Conservation (phyloP, 805 yeast species). For the Zygosaccharomyces kombuchaensis region DNA sequence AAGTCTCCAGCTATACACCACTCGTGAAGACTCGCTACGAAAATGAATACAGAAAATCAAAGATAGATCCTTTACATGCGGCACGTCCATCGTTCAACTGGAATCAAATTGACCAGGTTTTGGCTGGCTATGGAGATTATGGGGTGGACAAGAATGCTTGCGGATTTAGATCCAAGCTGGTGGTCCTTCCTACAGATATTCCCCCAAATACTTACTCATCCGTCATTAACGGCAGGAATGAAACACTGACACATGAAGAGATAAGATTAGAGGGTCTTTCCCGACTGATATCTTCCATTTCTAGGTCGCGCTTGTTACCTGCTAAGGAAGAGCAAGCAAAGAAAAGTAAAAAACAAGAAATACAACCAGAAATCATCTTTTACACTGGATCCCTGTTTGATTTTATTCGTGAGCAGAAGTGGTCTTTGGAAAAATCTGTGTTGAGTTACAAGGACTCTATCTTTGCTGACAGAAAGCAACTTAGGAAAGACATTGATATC, state of each 20-base stretch:
- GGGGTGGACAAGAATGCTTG: constrained; percentile 48
- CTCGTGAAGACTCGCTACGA: constrained; percentile 77
- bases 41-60: constrained; percentile 53
- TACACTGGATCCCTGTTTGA: constrained; percentile 81
- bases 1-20: constrained; percentile 43
- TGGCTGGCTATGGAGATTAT: constrained; percentile 88
- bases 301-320: constrained; percentile 49
- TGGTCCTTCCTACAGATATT: constrained; percentile 72
- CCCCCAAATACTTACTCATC: constrained; percentile 45
- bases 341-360: constrained; percentile 41
- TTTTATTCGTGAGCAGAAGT: constrained; percentile 53
- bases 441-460: constrained; percentile 38
- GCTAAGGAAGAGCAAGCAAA: constrained; percentile 38
- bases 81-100: constrained; percentile 64
- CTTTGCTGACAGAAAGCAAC: constrained; percentile 31
- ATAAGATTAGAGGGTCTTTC: constrained; percentile 87
- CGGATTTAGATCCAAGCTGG: constrained; percentile 72
- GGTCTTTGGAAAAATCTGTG: constrained; percentile 34
- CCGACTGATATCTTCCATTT: constrained; percentile 57
- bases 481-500: constrained; percentile 49
- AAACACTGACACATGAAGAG: constrained; percentile 74
- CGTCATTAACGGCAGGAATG: constrained; percentile 46
- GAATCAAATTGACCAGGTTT: constrained; percentile 84
- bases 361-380: constrained; percentile 70
- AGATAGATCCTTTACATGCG: constrained; percentile 50